Percentiles rank a stretch among this genome's conserved stretches.
phyloP scores from a whole-genome alignment of 306 rosid species.

The Fagus sylvatica region DNA sequence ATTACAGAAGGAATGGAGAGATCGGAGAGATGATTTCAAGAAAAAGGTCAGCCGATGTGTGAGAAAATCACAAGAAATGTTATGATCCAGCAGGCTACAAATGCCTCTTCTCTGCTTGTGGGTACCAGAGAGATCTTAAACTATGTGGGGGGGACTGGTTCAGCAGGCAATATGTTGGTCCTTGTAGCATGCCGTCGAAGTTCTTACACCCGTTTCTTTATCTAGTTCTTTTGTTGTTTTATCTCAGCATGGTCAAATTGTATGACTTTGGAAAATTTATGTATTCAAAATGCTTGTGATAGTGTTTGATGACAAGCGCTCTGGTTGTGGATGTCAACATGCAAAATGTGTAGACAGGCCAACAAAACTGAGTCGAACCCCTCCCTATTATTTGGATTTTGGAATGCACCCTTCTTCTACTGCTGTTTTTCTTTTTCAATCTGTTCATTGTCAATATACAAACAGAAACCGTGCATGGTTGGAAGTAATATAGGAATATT shows the following conservation, averaged over 20 bases:
- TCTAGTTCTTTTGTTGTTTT: constrained; percentile 37
- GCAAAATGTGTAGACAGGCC: neutral
- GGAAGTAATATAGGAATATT: no score
- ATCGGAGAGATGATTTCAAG: constrained; percentile 90
- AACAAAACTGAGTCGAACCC: neutral
- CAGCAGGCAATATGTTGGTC: constrained; percentile 35
- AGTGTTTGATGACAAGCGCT: constrained; percentile 41
- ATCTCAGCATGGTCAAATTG: constrained; percentile 41
- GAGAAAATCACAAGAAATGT: constrained; percentile 89
- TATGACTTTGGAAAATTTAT: constrained; percentile 40
- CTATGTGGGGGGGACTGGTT: constrained; percentile 28
- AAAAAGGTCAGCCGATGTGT: constrained; percentile 91
- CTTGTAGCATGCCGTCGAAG: constrained; percentile 55
- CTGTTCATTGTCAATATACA: neutral
- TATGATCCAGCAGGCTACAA: constrained; percentile 39
- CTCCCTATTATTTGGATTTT: neutral
- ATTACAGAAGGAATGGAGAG: constrained; percentile 97
- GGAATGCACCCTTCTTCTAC: neutral
- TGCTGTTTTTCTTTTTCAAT: neutral
- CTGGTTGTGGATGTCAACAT: neutral
- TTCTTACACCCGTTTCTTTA: constrained; percentile 39
- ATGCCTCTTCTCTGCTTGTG: constrained; percentile 25
- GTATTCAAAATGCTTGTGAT: constrained; percentile 57
- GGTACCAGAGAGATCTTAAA: constrained; percentile 42
- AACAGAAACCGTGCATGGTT: no score